phyloP scores from a whole-genome alignment of 225 moss, liverwort and hornwort genomes.

The Physcomitrium patens region DNA sequence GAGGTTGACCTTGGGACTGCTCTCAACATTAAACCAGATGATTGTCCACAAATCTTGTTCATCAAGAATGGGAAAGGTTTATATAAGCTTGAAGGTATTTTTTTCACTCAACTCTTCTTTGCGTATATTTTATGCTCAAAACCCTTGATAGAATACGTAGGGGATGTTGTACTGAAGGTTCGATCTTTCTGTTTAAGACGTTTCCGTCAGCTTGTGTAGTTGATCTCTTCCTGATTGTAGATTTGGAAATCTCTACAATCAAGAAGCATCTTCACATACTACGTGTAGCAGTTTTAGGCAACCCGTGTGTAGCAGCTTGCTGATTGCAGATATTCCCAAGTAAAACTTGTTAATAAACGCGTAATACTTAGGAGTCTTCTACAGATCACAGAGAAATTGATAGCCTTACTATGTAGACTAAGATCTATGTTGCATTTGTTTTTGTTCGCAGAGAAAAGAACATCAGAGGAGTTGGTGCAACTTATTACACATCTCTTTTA shows the following conservation, averaged over 20 bases:
- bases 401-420: slow-evolving; percentile 3
- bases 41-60: slow-evolving; percentile 58
- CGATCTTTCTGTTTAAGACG: slow-evolving; percentile 1
- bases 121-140: background rate
- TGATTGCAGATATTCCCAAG: background rate
- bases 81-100: slow-evolving; percentile 48
- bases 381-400: background rate
- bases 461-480: slow-evolving; percentile 62
- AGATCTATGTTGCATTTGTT: slow-evolving; percentile 5
- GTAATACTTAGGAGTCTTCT: slow-evolving; percentile 4
- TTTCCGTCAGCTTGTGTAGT: background rate
- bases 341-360: background rate
- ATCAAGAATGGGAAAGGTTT: slow-evolving; percentile 69
- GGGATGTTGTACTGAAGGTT: background rate
- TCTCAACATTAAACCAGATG: slow-evolving; percentile 44
- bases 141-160: background rate
- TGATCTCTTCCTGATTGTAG: background rate
- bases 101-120: slow-evolving; percentile 12
- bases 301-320: background rate
- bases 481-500: slow-evolving; percentile 69
- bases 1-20: slow-evolving; percentile 63
- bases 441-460: slow-evolving; percentile 47
- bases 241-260: too few species aligned
- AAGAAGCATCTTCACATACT: background rate
- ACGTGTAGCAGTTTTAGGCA: background rate